Evolutionary conservation across 192 early-diverging fungal species (phyloP).

Genomic region (Backusella morwellensis): DNA sequence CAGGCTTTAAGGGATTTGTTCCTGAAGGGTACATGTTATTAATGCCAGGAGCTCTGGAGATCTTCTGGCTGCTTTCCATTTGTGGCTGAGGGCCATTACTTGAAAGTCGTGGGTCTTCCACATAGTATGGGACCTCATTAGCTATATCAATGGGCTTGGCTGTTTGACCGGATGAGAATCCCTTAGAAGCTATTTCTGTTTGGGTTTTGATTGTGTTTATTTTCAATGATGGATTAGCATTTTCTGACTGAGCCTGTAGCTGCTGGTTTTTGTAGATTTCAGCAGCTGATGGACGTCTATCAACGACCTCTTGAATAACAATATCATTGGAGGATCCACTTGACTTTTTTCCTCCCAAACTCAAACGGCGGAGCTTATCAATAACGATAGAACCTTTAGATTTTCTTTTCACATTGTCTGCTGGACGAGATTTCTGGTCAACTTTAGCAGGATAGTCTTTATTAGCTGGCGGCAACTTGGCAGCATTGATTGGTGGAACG

Average conservation of each 20-base stretch:
- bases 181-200: background rate
- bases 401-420: background rate
- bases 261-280: conserved; percentile 8
- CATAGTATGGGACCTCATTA: background rate
- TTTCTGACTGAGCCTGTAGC: background rate
- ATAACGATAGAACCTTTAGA: background rate
- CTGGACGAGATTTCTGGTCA: background rate
- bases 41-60: background rate
- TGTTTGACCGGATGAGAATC: background rate
- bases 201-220: background rate
- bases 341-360: background rate
- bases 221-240: background rate
- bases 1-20: background rate
- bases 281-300: background rate
- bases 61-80: background rate
- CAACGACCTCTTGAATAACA: background rate
- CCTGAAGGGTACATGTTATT: background rate
- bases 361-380: background rate
- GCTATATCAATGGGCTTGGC: background rate
- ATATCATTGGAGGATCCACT: background rate
- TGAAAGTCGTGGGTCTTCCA: background rate
- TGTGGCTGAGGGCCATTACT: background rate
- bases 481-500: background rate
- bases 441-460: background rate
- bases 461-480: background rate